Percentiles rank a stretch among this genome's conserved stretches.
Conservation (phyloP, 257 asterid species). For the Solanum chiquidenum region DNA sequence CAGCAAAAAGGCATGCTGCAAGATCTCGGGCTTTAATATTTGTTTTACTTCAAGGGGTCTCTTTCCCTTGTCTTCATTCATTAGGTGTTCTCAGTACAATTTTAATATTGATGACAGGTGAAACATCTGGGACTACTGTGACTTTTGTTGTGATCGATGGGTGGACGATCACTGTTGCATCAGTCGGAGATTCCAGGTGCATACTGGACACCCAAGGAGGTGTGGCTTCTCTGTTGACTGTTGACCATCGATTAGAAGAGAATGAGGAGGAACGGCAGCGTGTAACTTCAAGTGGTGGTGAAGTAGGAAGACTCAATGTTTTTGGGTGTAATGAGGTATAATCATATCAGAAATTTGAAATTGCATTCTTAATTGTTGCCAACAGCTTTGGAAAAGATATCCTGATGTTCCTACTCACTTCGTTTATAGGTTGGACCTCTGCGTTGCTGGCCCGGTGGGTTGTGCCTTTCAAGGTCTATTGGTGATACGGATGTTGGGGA, state of each 20-base stretch:
- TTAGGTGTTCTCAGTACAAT: conserved; percentile 5
- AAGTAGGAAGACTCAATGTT: conserved; percentile 86
- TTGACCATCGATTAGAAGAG: conserved; percentile 92
- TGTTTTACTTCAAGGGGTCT: background rate
- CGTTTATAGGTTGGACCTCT: conserved; percentile 80
- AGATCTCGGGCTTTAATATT: background rate
- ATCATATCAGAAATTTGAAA: background rate
- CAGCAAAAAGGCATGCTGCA: conserved; percentile 56
- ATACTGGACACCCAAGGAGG: conserved; percentile 93
- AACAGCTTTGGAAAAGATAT: background rate
- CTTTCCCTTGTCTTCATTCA: background rate
- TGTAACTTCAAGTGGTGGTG: conserved; percentile 98
- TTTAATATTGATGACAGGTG: conserved; percentile 45
- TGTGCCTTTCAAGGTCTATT: conserved; percentile 94
- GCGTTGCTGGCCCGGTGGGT: conserved; percentile 99
- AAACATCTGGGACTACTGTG: conserved; percentile 94
- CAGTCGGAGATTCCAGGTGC: conserved; percentile 98
- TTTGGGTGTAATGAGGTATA: conserved; percentile 85
- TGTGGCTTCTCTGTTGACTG: conserved; percentile 78
- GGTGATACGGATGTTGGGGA: conserved; percentile 99
- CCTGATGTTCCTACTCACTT: background rate
- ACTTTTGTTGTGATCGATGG: conserved; percentile 92
- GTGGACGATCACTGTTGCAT: conserved; percentile 98
- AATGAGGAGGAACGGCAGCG: conserved; percentile 92
- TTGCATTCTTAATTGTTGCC: background rate